These are phyloP conservation scores for Phoenix roebelenii DNA, from an alignment of 176 grass and related monocot species.

Conservation along the genomic window DNA sequence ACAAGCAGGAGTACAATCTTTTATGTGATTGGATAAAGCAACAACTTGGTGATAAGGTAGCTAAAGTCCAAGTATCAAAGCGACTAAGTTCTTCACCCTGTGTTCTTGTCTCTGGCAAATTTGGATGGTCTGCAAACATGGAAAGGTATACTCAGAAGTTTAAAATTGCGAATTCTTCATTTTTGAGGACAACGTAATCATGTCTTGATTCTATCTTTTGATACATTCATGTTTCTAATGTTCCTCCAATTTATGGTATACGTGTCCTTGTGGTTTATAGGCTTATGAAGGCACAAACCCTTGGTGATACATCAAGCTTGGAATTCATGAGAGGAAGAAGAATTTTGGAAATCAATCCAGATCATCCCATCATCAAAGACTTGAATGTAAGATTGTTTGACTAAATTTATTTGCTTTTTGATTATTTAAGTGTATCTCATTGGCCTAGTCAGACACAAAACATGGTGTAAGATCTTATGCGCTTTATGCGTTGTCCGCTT, in stretches of 20 bases:
- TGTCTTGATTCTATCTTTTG: too few relatives aligned
- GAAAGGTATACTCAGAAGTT: conserved; percentile 41
- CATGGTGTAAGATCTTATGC: too few relatives aligned
- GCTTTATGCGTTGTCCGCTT: too few relatives aligned
- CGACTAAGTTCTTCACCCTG: conserved; percentile 84
- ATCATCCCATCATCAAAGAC: conserved; percentile 85
- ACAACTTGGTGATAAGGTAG: conserved; percentile 84
- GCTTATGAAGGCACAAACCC: conserved; percentile 97
- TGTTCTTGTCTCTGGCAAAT: conserved; percentile 96
- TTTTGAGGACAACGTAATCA: too few relatives aligned
- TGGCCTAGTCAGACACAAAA: too few relatives aligned
- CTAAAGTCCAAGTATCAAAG: conserved; percentile 89
- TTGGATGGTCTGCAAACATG: conserved; percentile 98
- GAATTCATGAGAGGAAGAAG: conserved; percentile 95
- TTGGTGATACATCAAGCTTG: conserved; percentile 84
- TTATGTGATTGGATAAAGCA: conserved; percentile 94
- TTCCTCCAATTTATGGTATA: conserved; percentile 5
- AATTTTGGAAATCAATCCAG: conserved; percentile 83
- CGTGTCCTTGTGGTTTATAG: conserved; percentile 20
- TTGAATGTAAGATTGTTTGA: conserved; percentile 53
- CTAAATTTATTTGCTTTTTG: too few relatives aligned
- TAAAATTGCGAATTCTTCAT: too few relatives aligned
- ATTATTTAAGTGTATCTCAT: too few relatives aligned
- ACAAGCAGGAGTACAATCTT: conserved; percentile 68
- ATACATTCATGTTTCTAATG: too few relatives aligned